Percentiles rank a stretch among this genome's conserved stretches.
These are phyloP conservation scores for Seminavis robusta DNA, from an alignment of 108 stramenopile species.

Conservation along the genomic window DNA sequence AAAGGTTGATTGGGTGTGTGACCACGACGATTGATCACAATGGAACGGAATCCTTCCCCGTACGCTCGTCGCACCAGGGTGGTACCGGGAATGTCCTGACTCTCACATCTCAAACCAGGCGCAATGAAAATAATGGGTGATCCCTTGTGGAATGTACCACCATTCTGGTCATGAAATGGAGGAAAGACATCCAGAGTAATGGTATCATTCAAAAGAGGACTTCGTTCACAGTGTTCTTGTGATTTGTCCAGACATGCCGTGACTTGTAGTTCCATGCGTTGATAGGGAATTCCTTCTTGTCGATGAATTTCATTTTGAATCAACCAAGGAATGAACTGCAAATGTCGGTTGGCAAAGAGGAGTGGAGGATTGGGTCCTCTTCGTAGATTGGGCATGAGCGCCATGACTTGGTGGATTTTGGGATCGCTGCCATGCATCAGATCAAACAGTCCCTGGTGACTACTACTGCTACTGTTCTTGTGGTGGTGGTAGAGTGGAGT, in stretches of 20 bases:
- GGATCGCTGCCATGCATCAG: conserved; percentile 30
- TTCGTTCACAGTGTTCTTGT: neutral
- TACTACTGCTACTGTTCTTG: too few species aligned
- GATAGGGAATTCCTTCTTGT: conserved; percentile 33
- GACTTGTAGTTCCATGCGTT: conserved; percentile 29
- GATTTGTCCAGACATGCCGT: conserved; percentile 33
- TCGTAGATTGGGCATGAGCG: conserved; percentile 18
- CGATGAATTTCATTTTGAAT: conserved; percentile 51
- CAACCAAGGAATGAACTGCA: conserved; percentile 52
- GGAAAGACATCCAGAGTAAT: conserved; percentile 49
- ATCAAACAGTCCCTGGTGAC: too few species aligned
- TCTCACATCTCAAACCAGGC: conserved; percentile 32
- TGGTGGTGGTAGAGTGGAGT: too few species aligned
- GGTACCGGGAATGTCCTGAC: conserved; percentile 43
- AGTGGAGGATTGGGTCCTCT: conserved; percentile 37
- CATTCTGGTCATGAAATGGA: conserved; percentile 22
- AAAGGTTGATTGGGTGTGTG: conserved; percentile 24
- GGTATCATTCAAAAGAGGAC: conserved; percentile 31
- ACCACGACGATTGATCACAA: conserved; percentile 47
- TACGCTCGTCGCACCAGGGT: conserved; percentile 34
- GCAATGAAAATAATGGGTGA: conserved; percentile 41
- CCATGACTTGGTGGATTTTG: conserved; percentile 18
- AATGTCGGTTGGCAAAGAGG: conserved; percentile 38
- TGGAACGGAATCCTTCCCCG: conserved; percentile 36
- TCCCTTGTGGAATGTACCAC: conserved; percentile 29